Evolutionary conservation across 2,329 filamentous ascomycete species (phyloP).

Genomic region (Cladorrhinum sp.): DNA sequence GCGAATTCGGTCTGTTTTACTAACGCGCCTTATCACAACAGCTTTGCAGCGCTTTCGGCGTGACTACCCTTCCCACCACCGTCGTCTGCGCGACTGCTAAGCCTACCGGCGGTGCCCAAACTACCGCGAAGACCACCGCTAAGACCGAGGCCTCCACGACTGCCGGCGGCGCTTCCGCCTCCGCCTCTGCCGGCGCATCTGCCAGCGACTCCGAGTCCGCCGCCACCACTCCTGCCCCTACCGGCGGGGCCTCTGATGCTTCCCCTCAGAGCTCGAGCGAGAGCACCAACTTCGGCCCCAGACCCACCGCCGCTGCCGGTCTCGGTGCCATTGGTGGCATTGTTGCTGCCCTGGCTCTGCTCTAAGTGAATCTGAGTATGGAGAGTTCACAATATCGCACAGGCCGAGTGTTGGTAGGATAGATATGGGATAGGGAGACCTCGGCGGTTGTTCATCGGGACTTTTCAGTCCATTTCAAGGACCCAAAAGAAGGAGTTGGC

Average conservation of each 20-base stretch:
- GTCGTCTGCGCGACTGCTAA: conserved; percentile 28
- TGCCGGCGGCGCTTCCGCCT: conserved; percentile 8
- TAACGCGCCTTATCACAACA: conserved; percentile 6
- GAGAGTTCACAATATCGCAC: background rate
- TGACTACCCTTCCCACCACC: conserved; percentile 33
- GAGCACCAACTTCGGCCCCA: conserved; percentile 23
- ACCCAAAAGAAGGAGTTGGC: background rate
- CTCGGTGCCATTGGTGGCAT: conserved; percentile 29
- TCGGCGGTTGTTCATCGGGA: too few species aligned
- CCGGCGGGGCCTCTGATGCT: conserved; percentile 16
- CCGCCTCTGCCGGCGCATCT: conserved; percentile 12
- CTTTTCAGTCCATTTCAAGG: background rate
- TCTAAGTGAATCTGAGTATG: conserved; percentile 16
- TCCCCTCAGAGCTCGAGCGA: conserved; percentile 5
- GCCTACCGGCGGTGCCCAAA: conserved; percentile 10
- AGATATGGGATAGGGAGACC: background rate
- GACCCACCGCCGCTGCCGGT: conserved; percentile 26
- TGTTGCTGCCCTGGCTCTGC: conserved; percentile 27
- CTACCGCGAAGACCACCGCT: conserved; percentile 10
- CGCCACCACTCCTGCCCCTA: conserved; percentile 13
- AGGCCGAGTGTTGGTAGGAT: background rate
- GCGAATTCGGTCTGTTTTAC: background rate
- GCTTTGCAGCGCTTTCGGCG: conserved; percentile 33
- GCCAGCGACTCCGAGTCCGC: conserved; percentile 11
- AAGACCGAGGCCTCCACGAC: too few species aligned